phyloP scores from a whole-genome alignment of 1,284 basidiomycete species.

The Meripilus lineatus region DNA sequence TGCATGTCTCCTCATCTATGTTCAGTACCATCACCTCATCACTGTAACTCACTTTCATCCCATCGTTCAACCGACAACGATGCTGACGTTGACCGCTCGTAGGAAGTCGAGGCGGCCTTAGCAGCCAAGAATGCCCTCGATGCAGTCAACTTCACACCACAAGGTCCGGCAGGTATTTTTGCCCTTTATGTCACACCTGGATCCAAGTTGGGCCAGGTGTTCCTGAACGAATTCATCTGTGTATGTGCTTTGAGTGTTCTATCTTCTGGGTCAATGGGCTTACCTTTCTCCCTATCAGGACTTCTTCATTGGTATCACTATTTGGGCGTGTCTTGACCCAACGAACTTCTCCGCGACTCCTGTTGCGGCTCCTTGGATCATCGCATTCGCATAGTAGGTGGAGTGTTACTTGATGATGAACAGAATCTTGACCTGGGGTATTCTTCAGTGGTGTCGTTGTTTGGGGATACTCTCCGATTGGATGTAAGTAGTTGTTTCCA shows the following conservation, averaged over 20 bases:
- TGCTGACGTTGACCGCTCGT: neutral
- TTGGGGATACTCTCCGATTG: conserved; percentile 33
- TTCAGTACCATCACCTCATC: conserved; percentile 54
- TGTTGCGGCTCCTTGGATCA: conserved; percentile 42
- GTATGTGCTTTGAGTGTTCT: conserved; percentile 34
- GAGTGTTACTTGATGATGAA: conserved; percentile 3
- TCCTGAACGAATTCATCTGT: conserved; percentile 63
- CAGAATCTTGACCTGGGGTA: too few relatives aligned
- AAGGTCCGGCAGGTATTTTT: conserved; percentile 61
- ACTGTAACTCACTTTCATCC: conserved; percentile 21
- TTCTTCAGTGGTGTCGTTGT: conserved; percentile 48
- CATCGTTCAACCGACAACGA: neutral
- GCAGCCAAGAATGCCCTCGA: conserved; percentile 35
- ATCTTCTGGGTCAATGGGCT: neutral
- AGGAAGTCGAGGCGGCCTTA: conserved; percentile 41
- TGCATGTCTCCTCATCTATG: conserved; percentile 53
- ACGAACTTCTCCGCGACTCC: conserved; percentile 59
- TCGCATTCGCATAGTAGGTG: conserved; percentile 51
- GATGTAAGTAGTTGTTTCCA: conserved; percentile 7
- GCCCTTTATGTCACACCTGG: conserved; percentile 47
- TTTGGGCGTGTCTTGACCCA: conserved; percentile 57
- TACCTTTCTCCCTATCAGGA: conserved; percentile 40
- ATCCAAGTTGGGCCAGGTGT: conserved; percentile 45
- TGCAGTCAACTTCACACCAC: conserved; percentile 47
- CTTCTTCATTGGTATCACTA: conserved; percentile 54